Base-by-base conservation (phyloP, 176 grass and related monocot species). In the Otatea glauca region DNA sequence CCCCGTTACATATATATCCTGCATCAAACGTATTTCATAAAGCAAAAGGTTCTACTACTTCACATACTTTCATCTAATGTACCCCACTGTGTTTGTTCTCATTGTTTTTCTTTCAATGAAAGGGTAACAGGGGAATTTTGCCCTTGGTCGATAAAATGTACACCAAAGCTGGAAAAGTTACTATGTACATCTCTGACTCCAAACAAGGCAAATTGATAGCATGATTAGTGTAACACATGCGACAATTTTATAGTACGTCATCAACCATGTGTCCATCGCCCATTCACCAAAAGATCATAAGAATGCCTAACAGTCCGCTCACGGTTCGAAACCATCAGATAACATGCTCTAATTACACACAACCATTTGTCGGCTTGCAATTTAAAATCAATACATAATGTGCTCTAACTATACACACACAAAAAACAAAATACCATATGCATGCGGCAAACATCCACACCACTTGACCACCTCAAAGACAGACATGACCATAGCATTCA, bases 371-470 rank as follows among this genome's bases (percentile, higher is more conserved):
- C n/a, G 11, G 21, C 43, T 58, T 39, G 48, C 53, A 23, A 62
- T 69, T 24, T 82, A 23, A 79, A 68, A 60, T 44, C 2, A 65
- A 60, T 49, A 72, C 43, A 78, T 41, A 41, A 51, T 29, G 27
- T 20, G 21, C 15, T 27, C 6, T 12, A 8, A 24, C 37, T 56
- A 49, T 59, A 84, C 55, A 21, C 55, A 21, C 10, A 8, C 17
- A 88, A 67, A 67, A 11, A 66, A 79, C 56, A 66, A 74, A 84
- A 66, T 51, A 48, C 3, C 44, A 25, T 54, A 74, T 37, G 78
- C 41, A 81, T 25, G 78, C 18, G 61, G 67, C 71, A 87, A 87
- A 42, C n/a, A 49, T 49, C 13, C 0, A 37, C 9, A 0, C 20
- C 83, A 8, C 74, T 49, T 24, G 37, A 73, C 63, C 5, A 54